Base-by-base conservation (phyloP, 108 stramenopile genomes). In the Nitzschia sp. region DNA sequence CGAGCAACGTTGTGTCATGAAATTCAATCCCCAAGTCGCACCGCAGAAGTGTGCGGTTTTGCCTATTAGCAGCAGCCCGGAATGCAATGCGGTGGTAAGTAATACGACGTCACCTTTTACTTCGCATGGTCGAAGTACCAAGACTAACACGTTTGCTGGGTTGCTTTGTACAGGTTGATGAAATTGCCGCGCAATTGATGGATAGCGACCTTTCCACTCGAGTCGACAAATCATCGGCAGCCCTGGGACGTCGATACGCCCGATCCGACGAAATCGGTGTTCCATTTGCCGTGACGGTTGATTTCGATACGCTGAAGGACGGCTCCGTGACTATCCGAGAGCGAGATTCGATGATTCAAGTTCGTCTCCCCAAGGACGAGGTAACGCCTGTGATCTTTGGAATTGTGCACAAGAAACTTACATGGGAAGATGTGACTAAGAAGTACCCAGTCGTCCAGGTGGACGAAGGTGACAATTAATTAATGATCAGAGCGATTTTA, bases 211-310 rank as follows among this genome's bases (percentile, higher is more conserved):
- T 99, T 59, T 67, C 94, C 24, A 86, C 90, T 34, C 91, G 88
- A 46, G 92, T 93, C 15, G 98, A 99, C 83, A 90, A 95, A 63
- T 93, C 94, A 25, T 81, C 90, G 23, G 96, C 92, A 13, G 77
- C 94, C 23, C 81, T 98, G 27, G 98, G 97, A 66, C 84, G 95
- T 47, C 85, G 96, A 53, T 98, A 97, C 78, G 87, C 97, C 24
- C 95, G 99, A 57, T 75, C 92, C n/a, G 99, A 99, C 75, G 99
- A 99, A 85, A 63, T 99, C 33, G 99, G 99, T 68, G 89, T 97
- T 31, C 98, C 98, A 11, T 99, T 98, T 79, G 98, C 94, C 35
- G 92, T 99, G 29, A 99, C 99, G 0, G 96, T 99, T 31, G 99
- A 99, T 81, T 98, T 98, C 69, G 87, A 98, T 60, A 94, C 97